Percentiles rank a stretch among this genome's conserved stretches.
These are phyloP conservation scores for Pseudocercospora cruenta DNA, from an alignment of 2,329 filamentous ascomycete species.

Conservation along the genomic window DNA sequence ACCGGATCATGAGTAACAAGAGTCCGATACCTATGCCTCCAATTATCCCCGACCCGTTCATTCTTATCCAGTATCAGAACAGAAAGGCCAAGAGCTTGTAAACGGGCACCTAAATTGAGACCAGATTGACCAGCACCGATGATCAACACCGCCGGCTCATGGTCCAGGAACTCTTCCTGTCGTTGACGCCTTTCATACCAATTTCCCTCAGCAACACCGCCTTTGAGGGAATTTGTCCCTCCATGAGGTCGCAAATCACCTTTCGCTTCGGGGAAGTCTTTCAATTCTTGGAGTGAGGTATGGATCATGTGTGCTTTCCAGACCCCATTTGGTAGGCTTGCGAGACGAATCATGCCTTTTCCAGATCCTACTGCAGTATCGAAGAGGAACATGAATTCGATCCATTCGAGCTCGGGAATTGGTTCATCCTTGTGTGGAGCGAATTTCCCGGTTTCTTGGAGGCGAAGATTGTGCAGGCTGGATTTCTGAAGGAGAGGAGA, in stretches of 20 bases:
- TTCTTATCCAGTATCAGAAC: slow-evolving; percentile 52
- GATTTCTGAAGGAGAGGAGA: slow-evolving; percentile 41
- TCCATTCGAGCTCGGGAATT: slow-evolving; percentile 59
- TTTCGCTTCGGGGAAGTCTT: slow-evolving; percentile 56
- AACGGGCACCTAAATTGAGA: slow-evolving; percentile 42
- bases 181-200: slow-evolving; percentile 49
- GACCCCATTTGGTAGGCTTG: slow-evolving; percentile 44
- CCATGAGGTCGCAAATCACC: slow-evolving; percentile 57
- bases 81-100: slow-evolving; percentile 46
- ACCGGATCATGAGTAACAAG: slow-evolving; percentile 71
- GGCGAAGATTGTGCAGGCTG: slow-evolving; percentile 39
- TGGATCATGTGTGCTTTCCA: slow-evolving; percentile 70
- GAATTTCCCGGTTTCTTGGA: slow-evolving; percentile 50
- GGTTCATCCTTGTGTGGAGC: slow-evolving; percentile 46
- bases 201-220: slow-evolving; percentile 52
- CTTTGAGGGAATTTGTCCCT: slow-evolving; percentile 65
- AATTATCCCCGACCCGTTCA: slow-evolving; percentile 53
- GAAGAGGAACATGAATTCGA: slow-evolving; percentile 61
- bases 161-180: slow-evolving; percentile 36
- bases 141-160: slow-evolving; percentile 63
- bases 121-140: slow-evolving; percentile 47
- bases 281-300: slow-evolving; percentile 61
- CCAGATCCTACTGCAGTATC: slow-evolving; percentile 60
- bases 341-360: slow-evolving; percentile 59
- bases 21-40: slow-evolving; percentile 53